Conservation (phyloP, 2,329 filamentous ascomycete species). For the Coniochaeta hoffmannii region DNA sequence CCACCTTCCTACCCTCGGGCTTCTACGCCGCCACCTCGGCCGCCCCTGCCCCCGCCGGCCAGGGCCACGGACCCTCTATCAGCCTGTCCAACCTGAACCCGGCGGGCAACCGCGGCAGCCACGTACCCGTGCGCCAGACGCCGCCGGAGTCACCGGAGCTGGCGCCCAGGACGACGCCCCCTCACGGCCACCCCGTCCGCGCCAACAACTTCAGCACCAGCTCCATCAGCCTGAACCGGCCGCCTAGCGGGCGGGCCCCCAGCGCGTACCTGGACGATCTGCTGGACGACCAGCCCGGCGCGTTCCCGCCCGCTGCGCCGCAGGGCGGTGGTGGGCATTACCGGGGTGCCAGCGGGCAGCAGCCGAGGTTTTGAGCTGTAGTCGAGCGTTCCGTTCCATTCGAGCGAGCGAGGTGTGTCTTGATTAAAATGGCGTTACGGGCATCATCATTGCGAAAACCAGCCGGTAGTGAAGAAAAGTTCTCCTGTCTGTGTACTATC, state of each 20-base stretch:
- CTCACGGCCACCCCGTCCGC: not conserved
- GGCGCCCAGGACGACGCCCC: slow-evolving; percentile 27
- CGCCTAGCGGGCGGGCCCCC: slow-evolving; percentile 66
- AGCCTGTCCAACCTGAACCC: slow-evolving; percentile 55
- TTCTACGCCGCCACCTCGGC: slow-evolving; percentile 71
- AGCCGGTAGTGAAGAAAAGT: not conserved
- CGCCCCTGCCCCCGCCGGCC: slow-evolving; percentile 34
- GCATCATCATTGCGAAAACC: not conserved
- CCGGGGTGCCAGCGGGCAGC: not conserved
- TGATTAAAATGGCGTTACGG: not conserved
- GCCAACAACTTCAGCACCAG: slow-evolving; percentile 50
- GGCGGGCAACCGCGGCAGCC: slow-evolving; percentile 44
- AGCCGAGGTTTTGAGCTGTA: not conserved
- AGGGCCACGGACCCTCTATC: slow-evolving; percentile 45
- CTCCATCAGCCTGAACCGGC: slow-evolving; percentile 57
- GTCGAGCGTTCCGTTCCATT: not conserved
- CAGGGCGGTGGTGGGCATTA: not conserved
- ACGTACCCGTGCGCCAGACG: slow-evolving; percentile 39
- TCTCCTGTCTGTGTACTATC: not conserved
- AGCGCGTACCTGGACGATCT: slow-evolving; percentile 88
- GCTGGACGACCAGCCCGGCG: slow-evolving; percentile 63
- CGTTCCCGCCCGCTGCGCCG: slow-evolving; percentile 32
- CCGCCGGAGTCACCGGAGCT: slow-evolving; percentile 60
- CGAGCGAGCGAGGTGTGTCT: not conserved
- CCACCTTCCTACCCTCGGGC: slow-evolving; percentile 78